Percentiles rank a stretch among this genome's conserved stretches.
phyloP scores from a whole-genome alignment of 257 asterid genomes.

The Solanum lignicaule region DNA sequence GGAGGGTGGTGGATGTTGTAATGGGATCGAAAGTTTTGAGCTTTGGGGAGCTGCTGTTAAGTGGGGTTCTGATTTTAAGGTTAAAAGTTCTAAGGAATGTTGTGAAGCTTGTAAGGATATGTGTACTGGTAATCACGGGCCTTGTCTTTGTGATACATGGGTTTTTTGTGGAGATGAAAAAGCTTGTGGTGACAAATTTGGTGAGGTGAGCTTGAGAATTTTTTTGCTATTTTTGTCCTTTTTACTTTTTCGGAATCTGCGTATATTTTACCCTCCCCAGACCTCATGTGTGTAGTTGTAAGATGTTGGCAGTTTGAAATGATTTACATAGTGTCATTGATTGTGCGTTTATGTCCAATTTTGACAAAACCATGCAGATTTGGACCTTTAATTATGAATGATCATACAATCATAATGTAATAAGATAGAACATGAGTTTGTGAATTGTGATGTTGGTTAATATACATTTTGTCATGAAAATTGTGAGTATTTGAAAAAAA shows the following conservation, averaged over 20 bases:
- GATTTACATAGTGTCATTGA: background rate
- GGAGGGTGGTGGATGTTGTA: slow-evolving; percentile 49
- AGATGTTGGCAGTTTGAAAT: background rate
- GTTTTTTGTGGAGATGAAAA: slow-evolving; percentile 77
- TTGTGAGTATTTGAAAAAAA: background rate
- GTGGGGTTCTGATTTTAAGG: slow-evolving; percentile 90
- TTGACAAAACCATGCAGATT: background rate
- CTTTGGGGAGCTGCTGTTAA: slow-evolving; percentile 91
- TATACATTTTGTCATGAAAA: background rate
- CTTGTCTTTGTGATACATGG: slow-evolving; percentile 94
- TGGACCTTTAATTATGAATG: background rate
- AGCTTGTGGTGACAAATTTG: slow-evolving; percentile 71
- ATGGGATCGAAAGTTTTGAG: slow-evolving; percentile 66
- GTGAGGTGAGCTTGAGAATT: slow-evolving; percentile 47
- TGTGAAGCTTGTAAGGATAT: slow-evolving; percentile 68
- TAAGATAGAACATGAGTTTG: background rate
- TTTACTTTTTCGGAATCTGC: background rate
- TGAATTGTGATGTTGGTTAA: background rate
- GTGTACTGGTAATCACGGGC: slow-evolving; percentile 77
- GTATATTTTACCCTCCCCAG: background rate
- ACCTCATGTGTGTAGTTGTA: background rate
- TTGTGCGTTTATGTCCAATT: background rate
- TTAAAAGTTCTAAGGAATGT: slow-evolving; percentile 61
- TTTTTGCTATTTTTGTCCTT: background rate
- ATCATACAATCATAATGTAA: background rate